Evolutionary conservation across 2,329 filamentous ascomycete species (phyloP), one percentile per base, ranked within the genome.

Genomic region (Coniella lustricola): DNA sequence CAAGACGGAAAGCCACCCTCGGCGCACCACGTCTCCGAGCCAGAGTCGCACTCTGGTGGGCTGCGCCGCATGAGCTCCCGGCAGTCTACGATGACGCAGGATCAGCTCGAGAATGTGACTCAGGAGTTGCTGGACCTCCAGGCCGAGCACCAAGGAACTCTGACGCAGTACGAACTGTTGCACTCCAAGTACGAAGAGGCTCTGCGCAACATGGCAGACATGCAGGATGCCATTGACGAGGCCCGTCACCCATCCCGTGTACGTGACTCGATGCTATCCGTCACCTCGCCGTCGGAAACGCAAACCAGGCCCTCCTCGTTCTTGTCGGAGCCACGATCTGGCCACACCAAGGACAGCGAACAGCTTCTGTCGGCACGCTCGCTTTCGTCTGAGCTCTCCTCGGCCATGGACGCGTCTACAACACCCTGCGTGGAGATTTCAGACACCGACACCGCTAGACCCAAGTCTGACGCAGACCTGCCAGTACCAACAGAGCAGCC

Each of bases 381-480:
- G 62, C 84, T 96, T 58, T 96, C 89, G 57, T 93, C 89, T 70
- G 93, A 97, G 71, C 79, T 95, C 65, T 95, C 88, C 61, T 95
- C 85, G 65, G 88, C 81, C 73, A 81, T 85, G 77, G 86, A 86
- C 61, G 87, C 85, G 62, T 80, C 81, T 58, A 74, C 25, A 29
- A 29, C 25, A 10, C 25, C 75, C 59, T 83, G 81, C 55, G 74
- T 73, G 54, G 81, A 84, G 57, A 75, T 76, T 43, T 82, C 79
- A 56, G 79, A 83, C 62, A 71, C 73, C 51, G 82, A 82, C 55
- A 75, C 70, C 4, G 66, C 69, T n/a, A 78, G 72, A 56, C 63
- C 69, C 17, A 63, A 60, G 56, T 50, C 56, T 47, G 52, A 52
- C 13, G 41, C 33, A n/a, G 25, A 21, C 31, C 37, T 41, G 21